Percentiles rank a stretch among this genome's conserved stretches.
These are phyloP conservation scores for Pseudozyma sp. DNA, from an alignment of 1,284 basidiomycete genomes.

Conservation along the genomic window DNA sequence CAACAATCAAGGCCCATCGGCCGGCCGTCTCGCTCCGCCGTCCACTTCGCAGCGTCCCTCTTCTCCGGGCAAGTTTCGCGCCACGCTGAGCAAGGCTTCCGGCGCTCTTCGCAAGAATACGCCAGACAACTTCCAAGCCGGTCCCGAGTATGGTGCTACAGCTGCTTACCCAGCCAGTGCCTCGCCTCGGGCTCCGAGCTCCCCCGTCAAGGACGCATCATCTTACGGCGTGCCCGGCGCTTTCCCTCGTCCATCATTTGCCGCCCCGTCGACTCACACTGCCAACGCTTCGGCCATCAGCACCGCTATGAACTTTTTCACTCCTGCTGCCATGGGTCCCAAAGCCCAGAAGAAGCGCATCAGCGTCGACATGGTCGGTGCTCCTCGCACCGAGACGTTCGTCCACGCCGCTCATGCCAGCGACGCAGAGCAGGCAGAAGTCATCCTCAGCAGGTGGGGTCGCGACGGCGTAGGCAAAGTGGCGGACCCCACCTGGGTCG, in stretches of 20 bases:
- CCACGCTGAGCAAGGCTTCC: slow-evolving; percentile 56
- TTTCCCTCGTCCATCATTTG: slow-evolving; percentile 34
- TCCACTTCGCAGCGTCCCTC: slow-evolving; percentile 30
- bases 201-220: slow-evolving; percentile 21
- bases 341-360: slow-evolving; percentile 62
- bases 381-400: slow-evolving; percentile 55
- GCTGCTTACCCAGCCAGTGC: slow-evolving; percentile 8
- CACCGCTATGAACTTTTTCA: slow-evolving; percentile 43
- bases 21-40: slow-evolving; percentile 35
- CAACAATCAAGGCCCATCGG: slow-evolving; percentile 42
- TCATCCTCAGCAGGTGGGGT: slow-evolving; percentile 87
- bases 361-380: slow-evolving; percentile 62
- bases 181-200: slow-evolving; percentile 19
- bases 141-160: slow-evolving; percentile 38
- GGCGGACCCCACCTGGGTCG: slow-evolving; percentile 76
- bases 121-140: slow-evolving; percentile 40
- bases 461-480: slow-evolving; percentile 88
- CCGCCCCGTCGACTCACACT: slow-evolving; percentile 33
- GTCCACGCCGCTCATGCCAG: slow-evolving; percentile 89
- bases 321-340: slow-evolving; percentile 43
- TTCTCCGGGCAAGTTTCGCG: slow-evolving; percentile 44
- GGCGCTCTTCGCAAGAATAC: slow-evolving; percentile 46
- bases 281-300: slow-evolving; percentile 41
- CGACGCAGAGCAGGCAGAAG: slow-evolving; percentile 89
- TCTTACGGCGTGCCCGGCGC: slow-evolving; percentile 33